Base-by-base conservation (phyloP, 2,329 filamentous ascomycete species). In the Penicillium concentricum region DNA sequence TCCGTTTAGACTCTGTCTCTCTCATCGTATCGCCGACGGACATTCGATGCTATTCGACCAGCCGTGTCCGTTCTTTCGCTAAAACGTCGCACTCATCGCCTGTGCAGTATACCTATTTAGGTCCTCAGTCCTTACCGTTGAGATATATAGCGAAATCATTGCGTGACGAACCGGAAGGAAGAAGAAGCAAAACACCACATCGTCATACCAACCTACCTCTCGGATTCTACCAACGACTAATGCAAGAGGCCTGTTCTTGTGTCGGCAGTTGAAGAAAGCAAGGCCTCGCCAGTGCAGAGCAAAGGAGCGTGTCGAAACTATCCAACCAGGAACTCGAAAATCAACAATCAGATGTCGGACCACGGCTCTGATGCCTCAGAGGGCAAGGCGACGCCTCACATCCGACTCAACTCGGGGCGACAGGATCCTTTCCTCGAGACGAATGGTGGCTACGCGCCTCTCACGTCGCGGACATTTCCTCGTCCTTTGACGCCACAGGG, bases 401-500 rank as follows among this genome's bases (percentile, higher is more conserved):
- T 88, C 57, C 83, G 84, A 56, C 79, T 88, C 61, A 87, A 88
- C 67, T 87, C 84, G 26, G 84, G 81, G 44, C 79, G 77, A 61
- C 79, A 83, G 61, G 80, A 87, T 66, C 73, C 81, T 32, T 75
- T 79, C 59, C 74, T 71, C 57, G 72, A 75, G 61, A 64, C 74
- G 8, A 59, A 67, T 15, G 73, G 68, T 62, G 61, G 63, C 44
- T 68, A 64, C 46, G 62, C 60, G 38, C 62, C 66, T 4, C 42
- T 63, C 3, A 43, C 44, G 26, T 41, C 59, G n/a, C 53, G 60
- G 13, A 57, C 61, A 28, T 60, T 67, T 39, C 70, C 73, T 1
- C 59, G 59, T 8, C 58, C 64, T 0, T 50, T 69, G 53, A 68
- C 68, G 2, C 67, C 71, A 7, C 56, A 56, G 2, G 54, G 49